A percentile compares a stretch with the other conserved stretches of the same genome.
These are phyloP conservation scores for Hanseniaspora lindneri DNA, from an alignment of 805 yeast species.

Conservation along the genomic window DNA sequence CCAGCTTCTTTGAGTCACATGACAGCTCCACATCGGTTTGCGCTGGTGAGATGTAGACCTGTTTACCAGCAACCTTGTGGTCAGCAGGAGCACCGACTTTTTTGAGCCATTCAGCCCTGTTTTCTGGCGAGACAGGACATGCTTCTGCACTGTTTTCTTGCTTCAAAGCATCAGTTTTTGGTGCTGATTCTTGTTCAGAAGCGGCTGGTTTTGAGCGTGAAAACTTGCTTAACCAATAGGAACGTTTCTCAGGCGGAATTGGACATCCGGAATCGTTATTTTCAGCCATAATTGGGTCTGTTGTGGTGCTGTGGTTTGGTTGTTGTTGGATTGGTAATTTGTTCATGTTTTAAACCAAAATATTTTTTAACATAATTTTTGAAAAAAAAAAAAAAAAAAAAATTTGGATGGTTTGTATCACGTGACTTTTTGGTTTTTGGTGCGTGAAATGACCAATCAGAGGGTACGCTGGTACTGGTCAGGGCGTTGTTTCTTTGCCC, in stretches of 20 bases:
- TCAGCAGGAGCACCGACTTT: constrained; percentile 12
- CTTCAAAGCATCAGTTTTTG: background rate
- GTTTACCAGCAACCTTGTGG: constrained; percentile 20
- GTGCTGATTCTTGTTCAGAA: background rate
- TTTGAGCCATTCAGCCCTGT: constrained; percentile 43
- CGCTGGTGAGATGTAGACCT: constrained; percentile 17
- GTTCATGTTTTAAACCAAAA: too few species aligned
- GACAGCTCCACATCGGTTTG: constrained; percentile 21
- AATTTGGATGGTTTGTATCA: too few species aligned
- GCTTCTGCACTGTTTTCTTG: constrained; percentile 21
- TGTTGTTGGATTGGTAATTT: background rate
- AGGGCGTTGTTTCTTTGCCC: too few species aligned
- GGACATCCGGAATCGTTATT: constrained; percentile 40
- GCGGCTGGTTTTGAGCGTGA: constrained; percentile 3
- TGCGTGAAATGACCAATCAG: too few species aligned
- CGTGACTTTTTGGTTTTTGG: too few species aligned
- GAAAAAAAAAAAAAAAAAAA: too few species aligned
- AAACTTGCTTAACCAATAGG: constrained; percentile 37
- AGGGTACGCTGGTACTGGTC: too few species aligned
- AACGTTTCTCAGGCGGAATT: constrained; percentile 50
- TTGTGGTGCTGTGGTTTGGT: too few species aligned
- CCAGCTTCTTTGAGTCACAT: constrained; percentile 39
- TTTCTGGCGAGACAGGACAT: background rate
- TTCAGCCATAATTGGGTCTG: background rate
- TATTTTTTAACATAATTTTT: too few species aligned